Conservation (phyloP, 805 yeast species). For the Cyberlindnera americana region DNA sequence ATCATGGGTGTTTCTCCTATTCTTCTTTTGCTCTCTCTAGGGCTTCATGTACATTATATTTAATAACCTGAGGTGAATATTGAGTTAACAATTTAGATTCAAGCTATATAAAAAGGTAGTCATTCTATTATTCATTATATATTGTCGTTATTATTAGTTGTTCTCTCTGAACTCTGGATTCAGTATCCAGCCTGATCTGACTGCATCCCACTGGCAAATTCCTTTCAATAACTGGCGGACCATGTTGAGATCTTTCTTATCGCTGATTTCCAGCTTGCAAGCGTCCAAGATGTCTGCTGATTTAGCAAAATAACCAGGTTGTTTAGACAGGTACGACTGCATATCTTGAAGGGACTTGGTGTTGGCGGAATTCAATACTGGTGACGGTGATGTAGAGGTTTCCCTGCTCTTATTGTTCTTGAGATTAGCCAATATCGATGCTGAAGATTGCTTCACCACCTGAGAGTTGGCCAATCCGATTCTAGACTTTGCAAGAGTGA, state of each 20-base stretch:
- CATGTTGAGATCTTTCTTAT: slow-evolving; percentile 53
- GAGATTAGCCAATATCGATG: slow-evolving; percentile 46
- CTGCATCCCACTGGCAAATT: slow-evolving; percentile 65
- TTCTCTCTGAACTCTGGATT: slow-evolving; percentile 45
- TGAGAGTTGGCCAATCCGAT: slow-evolving; percentile 16
- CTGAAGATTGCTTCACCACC: slow-evolving; percentile 35
- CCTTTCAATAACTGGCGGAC: slow-evolving; percentile 66
- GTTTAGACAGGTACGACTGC: slow-evolving; percentile 34
- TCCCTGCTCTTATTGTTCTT: slow-evolving; percentile 35
- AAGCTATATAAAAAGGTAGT: not conserved
- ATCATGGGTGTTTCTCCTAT: not conserved
- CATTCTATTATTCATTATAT: not conserved
- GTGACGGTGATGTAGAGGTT: not conserved
- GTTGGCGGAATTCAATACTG: slow-evolving; percentile 5
- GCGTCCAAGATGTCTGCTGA: slow-evolving; percentile 45
- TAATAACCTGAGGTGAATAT: slow-evolving; percentile 1
- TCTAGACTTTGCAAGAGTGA: slow-evolving; percentile 14
- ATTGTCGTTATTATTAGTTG: not conserved
- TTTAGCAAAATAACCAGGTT: slow-evolving; percentile 39
- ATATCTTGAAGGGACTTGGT: slow-evolving; percentile 35
- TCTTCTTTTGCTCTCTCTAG: not conserved
- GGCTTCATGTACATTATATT: slow-evolving; percentile 5
- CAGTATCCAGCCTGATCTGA: slow-evolving; percentile 59
- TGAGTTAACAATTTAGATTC: not conserved
- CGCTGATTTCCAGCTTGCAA: slow-evolving; percentile 37